Conservation (phyloP, 257 asterid species). For the Datura wrightii region DNA sequence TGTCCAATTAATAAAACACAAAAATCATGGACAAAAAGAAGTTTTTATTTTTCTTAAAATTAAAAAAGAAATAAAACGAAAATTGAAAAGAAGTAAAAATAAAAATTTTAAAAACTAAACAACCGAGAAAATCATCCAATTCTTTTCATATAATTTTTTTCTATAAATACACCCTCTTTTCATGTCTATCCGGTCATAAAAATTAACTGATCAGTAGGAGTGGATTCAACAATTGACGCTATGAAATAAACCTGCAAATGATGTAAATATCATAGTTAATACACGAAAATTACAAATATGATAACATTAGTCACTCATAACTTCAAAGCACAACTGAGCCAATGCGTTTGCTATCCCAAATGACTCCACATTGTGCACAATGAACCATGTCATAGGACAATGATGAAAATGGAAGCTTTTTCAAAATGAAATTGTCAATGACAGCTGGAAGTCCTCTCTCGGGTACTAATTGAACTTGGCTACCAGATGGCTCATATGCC, state of each 20-base stretch:
- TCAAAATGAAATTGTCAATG: constrained; percentile 77
- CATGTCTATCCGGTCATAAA: too few species aligned
- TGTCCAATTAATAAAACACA: too few species aligned
- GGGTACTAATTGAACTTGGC: constrained; percentile 96
- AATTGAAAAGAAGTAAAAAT: too few species aligned
- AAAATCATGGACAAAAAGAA: too few species aligned
- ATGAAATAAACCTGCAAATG: background rate
- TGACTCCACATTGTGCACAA: constrained; percentile 91
- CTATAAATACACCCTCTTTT: too few species aligned
- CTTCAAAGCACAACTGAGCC: background rate
- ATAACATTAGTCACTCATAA: background rate
- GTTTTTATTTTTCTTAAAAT: too few species aligned
- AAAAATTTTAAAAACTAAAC: too few species aligned
- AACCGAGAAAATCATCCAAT: too few species aligned
- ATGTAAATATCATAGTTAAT: background rate
- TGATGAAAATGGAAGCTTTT: constrained; percentile 91
- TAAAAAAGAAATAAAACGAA: too few species aligned
- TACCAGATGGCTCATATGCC: constrained; percentile 90
- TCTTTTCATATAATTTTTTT: too few species aligned
- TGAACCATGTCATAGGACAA: constrained; percentile 96
- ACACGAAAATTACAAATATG: background rate
- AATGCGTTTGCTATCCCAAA: constrained; percentile 92
- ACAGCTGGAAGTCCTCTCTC: constrained; percentile 99
- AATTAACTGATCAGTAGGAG: background rate
- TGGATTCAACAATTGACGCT: background rate